Percentiles rank a stretch among this genome's conserved stretches.
Evolutionary conservation across 129 eudicot species (phyloP).

Genomic region (Erigeron canadensis): DNA sequence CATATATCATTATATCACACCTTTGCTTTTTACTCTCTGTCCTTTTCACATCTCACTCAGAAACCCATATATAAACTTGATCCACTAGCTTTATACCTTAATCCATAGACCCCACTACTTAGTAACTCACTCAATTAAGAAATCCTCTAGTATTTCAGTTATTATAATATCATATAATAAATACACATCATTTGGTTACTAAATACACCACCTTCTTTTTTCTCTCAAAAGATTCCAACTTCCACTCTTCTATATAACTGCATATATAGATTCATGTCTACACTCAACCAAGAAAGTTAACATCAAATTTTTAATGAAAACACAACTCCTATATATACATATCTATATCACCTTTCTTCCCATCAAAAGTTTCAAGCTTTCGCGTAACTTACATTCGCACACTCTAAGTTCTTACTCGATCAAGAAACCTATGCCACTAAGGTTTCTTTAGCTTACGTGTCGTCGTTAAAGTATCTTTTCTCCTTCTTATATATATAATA

Average conservation of each 20-base stretch:
- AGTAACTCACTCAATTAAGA: slow-evolving; percentile 33
- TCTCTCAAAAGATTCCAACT: slow-evolving; percentile 31
- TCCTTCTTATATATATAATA: slow-evolving; percentile 29
- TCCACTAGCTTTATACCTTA: slow-evolving; percentile 12
- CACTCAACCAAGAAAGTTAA: slow-evolving; percentile 26
- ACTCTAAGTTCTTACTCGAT: slow-evolving; percentile 19
- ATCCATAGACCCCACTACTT: slow-evolving; percentile 30
- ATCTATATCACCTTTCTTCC: slow-evolving; percentile 19
- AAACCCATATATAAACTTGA: slow-evolving; percentile 27
- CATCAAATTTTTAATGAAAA: no score
- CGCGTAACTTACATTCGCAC: slow-evolving; percentile 22
- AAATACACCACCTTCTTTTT: slow-evolving; percentile 17
- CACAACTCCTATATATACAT: no score
- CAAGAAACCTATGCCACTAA: slow-evolving; percentile 29
- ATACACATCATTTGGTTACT: slow-evolving; percentile 24
- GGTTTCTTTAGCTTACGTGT: slow-evolving; percentile 19
- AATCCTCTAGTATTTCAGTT: slow-evolving; percentile 25
- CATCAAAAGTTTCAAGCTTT: slow-evolving; percentile 35
- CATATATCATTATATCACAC: slow-evolving; percentile 32
- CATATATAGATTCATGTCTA: slow-evolving; percentile 27
- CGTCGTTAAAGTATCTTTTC: slow-evolving; percentile 22
- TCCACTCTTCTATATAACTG: slow-evolving; percentile 24
- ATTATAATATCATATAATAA: no score
- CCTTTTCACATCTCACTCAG: slow-evolving; percentile 37
- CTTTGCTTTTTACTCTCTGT: slow-evolving; percentile 25